Percentiles rank a stretch among this genome's conserved stretches.
phyloP scores from a whole-genome alignment of 768 basidiomycete genomes.

The Boletus tomentosulus region DNA sequence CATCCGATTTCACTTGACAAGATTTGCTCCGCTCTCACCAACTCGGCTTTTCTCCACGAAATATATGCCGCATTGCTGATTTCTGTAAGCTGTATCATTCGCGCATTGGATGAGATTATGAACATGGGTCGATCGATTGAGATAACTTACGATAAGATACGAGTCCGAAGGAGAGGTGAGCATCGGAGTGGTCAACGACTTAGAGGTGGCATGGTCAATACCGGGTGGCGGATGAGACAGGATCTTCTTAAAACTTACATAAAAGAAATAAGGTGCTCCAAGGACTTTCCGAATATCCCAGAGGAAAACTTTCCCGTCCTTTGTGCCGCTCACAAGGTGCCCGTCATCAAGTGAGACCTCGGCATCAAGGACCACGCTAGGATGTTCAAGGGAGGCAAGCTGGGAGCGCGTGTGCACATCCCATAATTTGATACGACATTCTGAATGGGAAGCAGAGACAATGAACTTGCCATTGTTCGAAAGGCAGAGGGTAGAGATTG shows the following conservation, averaged over 20 bases:
- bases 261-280: slow-evolving; percentile 6
- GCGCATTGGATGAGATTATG: not conserved
- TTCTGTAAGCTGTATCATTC: slow-evolving; percentile 9
- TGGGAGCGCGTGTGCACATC: slow-evolving; percentile 4
- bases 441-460: slow-evolving; percentile 16
- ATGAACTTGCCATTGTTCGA: slow-evolving; percentile 21
- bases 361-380: slow-evolving; percentile 7
- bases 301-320: slow-evolving; percentile 7
- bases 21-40: slow-evolving; percentile 9
- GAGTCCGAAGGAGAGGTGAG: not conserved
- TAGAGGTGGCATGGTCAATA: not conserved
- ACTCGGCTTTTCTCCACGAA: slow-evolving; percentile 4
- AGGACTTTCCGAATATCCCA: slow-evolving; percentile 15
- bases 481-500: slow-evolving; percentile 12
- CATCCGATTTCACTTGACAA: slow-evolving; percentile 14
- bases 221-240: not conserved
- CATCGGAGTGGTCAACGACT: slow-evolving; percentile 7
- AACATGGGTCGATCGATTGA: not conserved
- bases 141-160: slow-evolving; percentile 5
- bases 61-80: slow-evolving; percentile 8
- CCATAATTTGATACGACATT: slow-evolving; percentile 16
- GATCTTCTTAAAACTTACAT: slow-evolving; percentile 3
- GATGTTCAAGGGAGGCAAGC: slow-evolving; percentile 9
- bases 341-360: slow-evolving; percentile 15
- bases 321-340: slow-evolving; percentile 1